A percentile compares a stretch with the other conserved stretches of the same genome.
phyloP scores from a whole-genome alignment of 371 early-diverging fungal genomes.

The Parasitella parasitica region DNA sequence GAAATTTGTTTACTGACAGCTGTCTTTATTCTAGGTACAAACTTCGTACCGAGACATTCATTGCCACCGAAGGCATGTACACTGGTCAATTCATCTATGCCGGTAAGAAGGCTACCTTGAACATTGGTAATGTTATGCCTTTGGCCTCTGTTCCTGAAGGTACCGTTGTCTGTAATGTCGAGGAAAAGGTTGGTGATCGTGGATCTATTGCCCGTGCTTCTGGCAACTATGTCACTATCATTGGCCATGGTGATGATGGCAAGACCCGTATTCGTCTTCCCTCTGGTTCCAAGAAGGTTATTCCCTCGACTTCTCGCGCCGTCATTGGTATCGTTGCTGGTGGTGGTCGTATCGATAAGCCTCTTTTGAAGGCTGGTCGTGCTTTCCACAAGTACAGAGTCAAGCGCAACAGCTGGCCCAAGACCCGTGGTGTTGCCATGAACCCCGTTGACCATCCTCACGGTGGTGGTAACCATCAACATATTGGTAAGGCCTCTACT shows the following conservation, averaged over 20 bases:
- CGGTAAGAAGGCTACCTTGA: conserved; percentile 97
- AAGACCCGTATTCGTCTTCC: conserved; percentile 97
- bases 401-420: conserved; percentile 99
- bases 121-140: conserved; percentile 97
- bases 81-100: conserved; percentile 99
- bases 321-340: conserved; percentile 99
- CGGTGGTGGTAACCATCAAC: conserved; percentile 93
- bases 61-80: conserved; percentile 99
- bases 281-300: conserved; percentile 97
- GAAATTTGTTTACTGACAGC: conserved; percentile 93
- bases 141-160: conserved; percentile 98
- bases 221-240: conserved; percentile 98
- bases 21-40: conserved; percentile 87
- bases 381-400: conserved; percentile 98
- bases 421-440: conserved; percentile 99
- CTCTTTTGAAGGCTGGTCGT: conserved; percentile 99
- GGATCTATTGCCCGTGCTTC: conserved; percentile 97
- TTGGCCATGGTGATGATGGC: conserved; percentile 98
- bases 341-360: conserved; percentile 99
- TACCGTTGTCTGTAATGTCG: conserved; percentile 98
- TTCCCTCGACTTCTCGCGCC: conserved; percentile 92
- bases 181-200: conserved; percentile 97
- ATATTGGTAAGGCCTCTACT: conserved; percentile 99
- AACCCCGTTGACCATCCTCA: conserved; percentile 95
- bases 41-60: conserved; percentile 89